Evolutionary conservation across 129 eudicot genomes (phyloP).

Genomic region (Oenanthe sinensis): DNA sequence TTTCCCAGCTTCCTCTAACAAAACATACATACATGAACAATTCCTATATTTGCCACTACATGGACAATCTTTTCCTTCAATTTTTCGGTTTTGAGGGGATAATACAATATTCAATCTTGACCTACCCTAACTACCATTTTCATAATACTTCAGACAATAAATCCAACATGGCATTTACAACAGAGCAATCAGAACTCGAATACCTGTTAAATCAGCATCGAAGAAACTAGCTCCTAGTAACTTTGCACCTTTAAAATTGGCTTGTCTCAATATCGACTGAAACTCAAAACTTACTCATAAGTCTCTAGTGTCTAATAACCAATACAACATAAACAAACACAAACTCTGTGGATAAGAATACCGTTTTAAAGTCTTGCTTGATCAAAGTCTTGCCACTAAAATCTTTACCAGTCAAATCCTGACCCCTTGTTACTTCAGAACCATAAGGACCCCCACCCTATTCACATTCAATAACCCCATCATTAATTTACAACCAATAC

Average conservation of each 20-base stretch:
- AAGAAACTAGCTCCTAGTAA: conserved; percentile 97
- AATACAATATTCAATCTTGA: background rate
- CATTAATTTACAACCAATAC: background rate
- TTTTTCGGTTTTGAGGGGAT: background rate
- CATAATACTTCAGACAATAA: background rate
- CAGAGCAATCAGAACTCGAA: background rate
- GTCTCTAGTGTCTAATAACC: background rate
- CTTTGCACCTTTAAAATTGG: conserved; percentile 84
- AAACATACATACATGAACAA: background rate
- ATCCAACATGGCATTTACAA: background rate
- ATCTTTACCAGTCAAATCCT: conserved; percentile 85
- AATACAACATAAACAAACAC: background rate
- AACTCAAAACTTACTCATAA: background rate
- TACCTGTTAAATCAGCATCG: conserved; percentile 98
- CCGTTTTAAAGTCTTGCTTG: conserved; percentile 95
- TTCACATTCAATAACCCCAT: background rate
- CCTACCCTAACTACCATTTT: background rate
- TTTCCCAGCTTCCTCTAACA: background rate
- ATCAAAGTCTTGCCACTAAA: conserved; percentile 86
- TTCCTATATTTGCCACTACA: background rate
- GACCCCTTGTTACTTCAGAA: conserved; percentile 89
- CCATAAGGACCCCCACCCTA: conserved; percentile 99
- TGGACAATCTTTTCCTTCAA: background rate
- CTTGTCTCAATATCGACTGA: conserved; percentile 85
- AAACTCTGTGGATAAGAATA: conserved; percentile 9